Base-by-base conservation (phyloP, 1,284 basidiomycete genomes). In the Anthracocystis panici-leucophaei region DNA sequence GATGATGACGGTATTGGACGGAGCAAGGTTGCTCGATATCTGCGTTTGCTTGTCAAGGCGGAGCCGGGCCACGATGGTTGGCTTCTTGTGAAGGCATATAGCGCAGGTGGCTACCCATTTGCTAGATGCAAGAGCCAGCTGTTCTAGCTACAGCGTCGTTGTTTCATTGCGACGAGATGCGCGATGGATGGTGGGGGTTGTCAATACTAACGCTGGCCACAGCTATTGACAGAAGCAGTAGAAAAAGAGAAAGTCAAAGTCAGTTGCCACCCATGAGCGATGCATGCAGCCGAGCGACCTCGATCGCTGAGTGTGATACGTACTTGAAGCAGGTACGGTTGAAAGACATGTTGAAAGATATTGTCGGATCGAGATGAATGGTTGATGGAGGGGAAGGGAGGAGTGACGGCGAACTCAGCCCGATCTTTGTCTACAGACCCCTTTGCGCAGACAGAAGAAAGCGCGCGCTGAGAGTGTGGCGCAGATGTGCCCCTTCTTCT, bases 251-350 rank as follows among this genome's bases (percentile, higher is more conserved):
- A 18, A 38, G 29, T 29, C 6, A 14, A 44, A 16, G 53, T 60
- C 46, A 64, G 56, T 49, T 20, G 40, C 35, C n/a, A 7, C 25
- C 14, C 31, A 20, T 1, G 21, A 27, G 20, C 23, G 12, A 12
- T 3, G 27, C 8, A 5, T 6, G 38, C n/a, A n/a, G 51, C 51
- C 20, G 23, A 38, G 14, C 3, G 35, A 12, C 16, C 16, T 46
- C 23, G 23, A 27, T 7, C 10, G 23, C 14, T 12, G 25, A 27
- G 10, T 14, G 5, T 9, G 20, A 5, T 16, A 75, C 76, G 65
- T 45, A 78, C 73, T 78, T 78, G 73, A 73, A 78, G 73, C 77
- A 78, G 65, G 64, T 75, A 70, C 77, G 72, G 65, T 65, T 65
- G 74, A 57, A 73, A 57, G 74, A 72, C 74, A 76, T 76, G 31